phyloP scores from a whole-genome alignment of 2,329 filamentous ascomycete species.

The Trichoderma lentiforme region DNA sequence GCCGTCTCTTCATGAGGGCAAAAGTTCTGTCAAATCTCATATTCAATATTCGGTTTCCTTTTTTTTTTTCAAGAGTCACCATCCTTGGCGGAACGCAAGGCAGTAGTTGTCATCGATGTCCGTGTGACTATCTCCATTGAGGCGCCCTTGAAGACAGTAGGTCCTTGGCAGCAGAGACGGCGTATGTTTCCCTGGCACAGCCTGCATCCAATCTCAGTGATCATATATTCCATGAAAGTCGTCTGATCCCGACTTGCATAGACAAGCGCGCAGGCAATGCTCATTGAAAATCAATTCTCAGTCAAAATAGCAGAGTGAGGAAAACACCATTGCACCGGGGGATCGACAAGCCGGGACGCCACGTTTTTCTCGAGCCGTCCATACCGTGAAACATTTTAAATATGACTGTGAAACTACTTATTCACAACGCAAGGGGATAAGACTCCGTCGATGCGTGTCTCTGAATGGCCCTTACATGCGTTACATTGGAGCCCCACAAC shows the following conservation, averaged over 20 bases:
- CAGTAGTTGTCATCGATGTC: not conserved
- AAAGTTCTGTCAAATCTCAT: not conserved
- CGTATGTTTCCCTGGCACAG: not conserved
- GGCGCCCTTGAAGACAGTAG: not conserved
- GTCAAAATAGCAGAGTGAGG: not conserved
- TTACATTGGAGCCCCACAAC: not conserved
- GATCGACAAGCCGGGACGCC: not conserved
- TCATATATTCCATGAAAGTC: not conserved
- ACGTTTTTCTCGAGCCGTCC: not conserved
- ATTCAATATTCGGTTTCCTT: not conserved
- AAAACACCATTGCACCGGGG: not conserved
- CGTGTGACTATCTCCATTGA: not conserved
- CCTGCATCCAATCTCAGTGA: not conserved
- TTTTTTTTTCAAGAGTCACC: not conserved
- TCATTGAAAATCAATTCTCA: not conserved
- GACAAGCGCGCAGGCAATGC: not conserved
- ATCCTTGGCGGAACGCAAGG: not conserved
- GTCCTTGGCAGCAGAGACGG: not conserved
- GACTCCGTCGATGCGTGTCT: not conserved
- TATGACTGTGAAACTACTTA: not conserved
- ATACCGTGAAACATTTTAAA: not conserved
- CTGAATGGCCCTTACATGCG: not conserved
- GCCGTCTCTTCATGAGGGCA: not conserved
- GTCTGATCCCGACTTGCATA: not conserved
- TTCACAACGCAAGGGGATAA: not conserved